phyloP scores from a whole-genome alignment of 2,329 filamentous ascomycete species.

The Malbranchea cinnamomea region DNA sequence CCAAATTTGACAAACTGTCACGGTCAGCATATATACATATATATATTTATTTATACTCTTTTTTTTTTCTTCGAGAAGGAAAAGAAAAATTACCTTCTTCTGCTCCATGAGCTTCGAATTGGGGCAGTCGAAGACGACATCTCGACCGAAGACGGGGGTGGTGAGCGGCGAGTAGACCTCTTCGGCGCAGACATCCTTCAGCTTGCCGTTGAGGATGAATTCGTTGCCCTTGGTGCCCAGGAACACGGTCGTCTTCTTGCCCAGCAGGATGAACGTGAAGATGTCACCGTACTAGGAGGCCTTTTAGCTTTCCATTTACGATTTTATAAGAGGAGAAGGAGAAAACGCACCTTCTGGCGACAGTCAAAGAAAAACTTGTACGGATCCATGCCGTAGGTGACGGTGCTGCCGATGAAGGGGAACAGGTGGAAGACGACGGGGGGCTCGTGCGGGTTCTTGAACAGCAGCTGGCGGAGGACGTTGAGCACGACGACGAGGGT shows the following conservation, averaged over 20 bases:
- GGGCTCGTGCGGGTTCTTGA: slow-evolving; percentile 69
- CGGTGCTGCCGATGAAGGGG: slow-evolving; percentile 70
- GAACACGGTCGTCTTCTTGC: slow-evolving; percentile 78
- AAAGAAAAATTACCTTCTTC: slow-evolving; percentile 55
- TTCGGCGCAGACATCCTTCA: slow-evolving; percentile 78
- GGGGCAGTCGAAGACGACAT: slow-evolving; percentile 83
- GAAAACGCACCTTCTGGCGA: slow-evolving; percentile 52
- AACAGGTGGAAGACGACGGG: slow-evolving; percentile 51
- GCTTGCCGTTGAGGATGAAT: slow-evolving; percentile 81
- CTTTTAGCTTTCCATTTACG: not conserved
- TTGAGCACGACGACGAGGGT: slow-evolving; percentile 55
- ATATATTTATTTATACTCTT: not conserved
- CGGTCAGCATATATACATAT: not conserved
- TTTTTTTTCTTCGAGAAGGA: not conserved
- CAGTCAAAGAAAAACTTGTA: slow-evolving; percentile 49
- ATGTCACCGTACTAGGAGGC: slow-evolving; percentile 60
- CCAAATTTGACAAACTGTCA: slow-evolving; percentile 48
- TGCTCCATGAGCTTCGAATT: slow-evolving; percentile 92
- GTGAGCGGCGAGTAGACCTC: slow-evolving; percentile 73
- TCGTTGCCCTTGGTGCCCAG: slow-evolving; percentile 73
- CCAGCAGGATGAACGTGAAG: slow-evolving; percentile 78
- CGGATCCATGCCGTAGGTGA: slow-evolving; percentile 83
- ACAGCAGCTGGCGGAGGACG: slow-evolving; percentile 62
- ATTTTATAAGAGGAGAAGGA: not conserved
- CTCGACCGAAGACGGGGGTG: slow-evolving; percentile 59